A percentile compares a stretch with the other conserved stretches of the same genome.
Evolutionary conservation across 495 filamentous ascomycete genomes (phyloP).

Genomic region (Aspergillus sclerotioniger): DNA sequence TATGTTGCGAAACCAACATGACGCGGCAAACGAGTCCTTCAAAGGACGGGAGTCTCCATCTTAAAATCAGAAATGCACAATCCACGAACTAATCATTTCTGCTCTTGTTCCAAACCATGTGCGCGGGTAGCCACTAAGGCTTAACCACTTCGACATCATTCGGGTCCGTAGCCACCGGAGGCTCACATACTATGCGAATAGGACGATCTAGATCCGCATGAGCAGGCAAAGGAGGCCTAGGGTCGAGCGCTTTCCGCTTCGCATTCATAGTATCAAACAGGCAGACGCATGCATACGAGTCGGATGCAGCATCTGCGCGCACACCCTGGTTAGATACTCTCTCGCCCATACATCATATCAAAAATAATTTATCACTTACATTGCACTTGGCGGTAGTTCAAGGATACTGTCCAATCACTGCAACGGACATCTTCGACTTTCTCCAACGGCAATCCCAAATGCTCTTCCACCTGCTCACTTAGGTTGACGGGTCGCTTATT

Average conservation of each 20-base stretch:
- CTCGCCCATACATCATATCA: background rate
- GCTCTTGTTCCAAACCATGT: background rate
- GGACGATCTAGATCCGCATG: constrained; percentile 64
- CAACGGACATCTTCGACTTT: constrained; percentile 68
- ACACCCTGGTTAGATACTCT: constrained; percentile 5
- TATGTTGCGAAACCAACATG: too few relatives aligned
- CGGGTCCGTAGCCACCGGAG: constrained; percentile 7
- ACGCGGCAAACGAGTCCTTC: too few relatives aligned
- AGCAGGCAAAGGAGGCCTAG: constrained; percentile 65
- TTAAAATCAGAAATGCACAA: background rate
- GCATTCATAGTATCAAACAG: constrained; percentile 68
- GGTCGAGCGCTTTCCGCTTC: constrained; percentile 61
- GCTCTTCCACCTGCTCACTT: constrained; percentile 64
- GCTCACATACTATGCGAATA: constrained; percentile 49
- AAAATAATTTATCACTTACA: constrained; percentile 51
- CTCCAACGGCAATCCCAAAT: constrained; percentile 70
- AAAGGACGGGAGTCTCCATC: too few relatives aligned
- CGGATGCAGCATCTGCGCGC: constrained; percentile 69
- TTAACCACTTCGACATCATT: constrained; percentile 12
- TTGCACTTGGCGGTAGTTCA: constrained; percentile 64
- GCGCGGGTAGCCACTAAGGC: background rate
- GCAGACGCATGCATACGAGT: constrained; percentile 77
- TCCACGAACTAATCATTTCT: background rate
- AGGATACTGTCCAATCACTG: constrained; percentile 65
- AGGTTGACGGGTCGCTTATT: constrained; percentile 67